phyloP scores from a whole-genome alignment of 2,329 filamentous ascomycete genomes.

The Myriosclerotinia scirpicola region DNA sequence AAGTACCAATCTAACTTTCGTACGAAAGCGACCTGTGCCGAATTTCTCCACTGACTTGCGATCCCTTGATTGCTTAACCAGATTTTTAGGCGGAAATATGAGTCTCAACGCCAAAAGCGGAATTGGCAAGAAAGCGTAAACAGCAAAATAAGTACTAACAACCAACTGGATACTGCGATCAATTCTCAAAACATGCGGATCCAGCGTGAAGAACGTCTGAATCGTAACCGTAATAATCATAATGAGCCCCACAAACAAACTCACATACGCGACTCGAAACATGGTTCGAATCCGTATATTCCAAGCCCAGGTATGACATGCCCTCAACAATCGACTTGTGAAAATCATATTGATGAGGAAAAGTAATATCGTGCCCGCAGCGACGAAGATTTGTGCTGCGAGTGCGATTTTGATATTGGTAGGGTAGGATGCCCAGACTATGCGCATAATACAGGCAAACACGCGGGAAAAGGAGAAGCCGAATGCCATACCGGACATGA shows the following conservation, averaged over 20 bases:
- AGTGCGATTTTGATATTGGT: constrained; percentile 9
- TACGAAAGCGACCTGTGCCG: constrained; percentile 63
- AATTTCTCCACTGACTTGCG: constrained; percentile 55
- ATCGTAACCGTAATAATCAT: constrained; percentile 49
- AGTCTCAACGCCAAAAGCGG: constrained; percentile 43
- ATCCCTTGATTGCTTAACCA: neutral
- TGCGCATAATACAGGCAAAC: constrained; percentile 47
- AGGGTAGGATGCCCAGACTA: constrained; percentile 45
- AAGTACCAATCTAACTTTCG: constrained; percentile 65
- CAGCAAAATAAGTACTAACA: constrained; percentile 54
- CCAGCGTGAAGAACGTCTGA: constrained; percentile 14
- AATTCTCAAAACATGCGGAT: constrained; percentile 65
- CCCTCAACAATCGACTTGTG: constrained; percentile 70
- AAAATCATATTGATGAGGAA: constrained; percentile 78
- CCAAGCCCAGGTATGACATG: constrained; percentile 70
- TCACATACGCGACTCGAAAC: constrained; percentile 51
- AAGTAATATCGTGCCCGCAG: constrained; percentile 59
- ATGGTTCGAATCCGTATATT: constrained; percentile 45
- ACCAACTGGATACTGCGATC: constrained; percentile 41
- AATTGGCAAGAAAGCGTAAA: constrained; percentile 62
- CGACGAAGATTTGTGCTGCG: constrained; percentile 21
- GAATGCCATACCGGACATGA: constrained; percentile 58
- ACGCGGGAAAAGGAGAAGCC: constrained; percentile 58
- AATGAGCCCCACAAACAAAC: constrained; percentile 65
- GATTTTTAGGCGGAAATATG: neutral